A percentile compares a stretch with the other conserved stretches of the same genome.
Evolutionary conservation across 441 rosid genomes (phyloP).

Genomic region (Biscutella laevigata): DNA sequence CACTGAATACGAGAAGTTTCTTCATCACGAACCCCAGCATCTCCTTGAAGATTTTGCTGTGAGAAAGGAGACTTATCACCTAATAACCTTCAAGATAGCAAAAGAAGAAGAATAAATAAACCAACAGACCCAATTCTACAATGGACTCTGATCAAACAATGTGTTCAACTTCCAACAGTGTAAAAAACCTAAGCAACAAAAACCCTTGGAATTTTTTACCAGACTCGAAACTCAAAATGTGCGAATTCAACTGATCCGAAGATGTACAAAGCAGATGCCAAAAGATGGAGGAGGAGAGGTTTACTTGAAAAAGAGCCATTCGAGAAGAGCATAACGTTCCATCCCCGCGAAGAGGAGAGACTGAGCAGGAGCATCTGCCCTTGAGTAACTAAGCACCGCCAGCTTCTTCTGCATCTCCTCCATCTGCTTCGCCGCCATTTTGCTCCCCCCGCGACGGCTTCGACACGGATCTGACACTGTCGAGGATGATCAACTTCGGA

Average conservation of each 20-base stretch:
- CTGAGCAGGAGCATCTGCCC: conserved; percentile 91
- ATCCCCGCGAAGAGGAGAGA: conserved; percentile 95
- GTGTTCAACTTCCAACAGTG: not conserved
- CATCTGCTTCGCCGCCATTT: conserved; percentile 90
- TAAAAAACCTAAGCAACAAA: not conserved
- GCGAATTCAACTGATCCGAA: not conserved
- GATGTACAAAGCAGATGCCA: no score
- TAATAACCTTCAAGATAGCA: conserved; percentile 43
- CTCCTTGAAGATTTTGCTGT: conserved; percentile 80
- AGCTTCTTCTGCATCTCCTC: conserved; percentile 83
- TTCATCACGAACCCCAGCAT: conserved; percentile 82
- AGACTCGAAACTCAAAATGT: not conserved
- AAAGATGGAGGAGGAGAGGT: not conserved
- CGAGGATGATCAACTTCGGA: not conserved
- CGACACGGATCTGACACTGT: conserved; percentile 11
- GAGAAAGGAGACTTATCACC: conserved; percentile 97
- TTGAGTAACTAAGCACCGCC: conserved; percentile 47
- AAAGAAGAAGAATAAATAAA: not conserved
- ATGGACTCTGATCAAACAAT: not conserved
- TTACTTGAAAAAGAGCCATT: conserved; percentile 93
- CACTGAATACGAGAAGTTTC: conserved; percentile 90
- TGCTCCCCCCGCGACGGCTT: conserved; percentile 7
- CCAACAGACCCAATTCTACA: not conserved
- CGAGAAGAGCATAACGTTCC: conserved; percentile 92
- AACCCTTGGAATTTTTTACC: not conserved